phyloP scores from a whole-genome alignment of 2,329 filamentous ascomycete species.

The Monascus ruber region DNA sequence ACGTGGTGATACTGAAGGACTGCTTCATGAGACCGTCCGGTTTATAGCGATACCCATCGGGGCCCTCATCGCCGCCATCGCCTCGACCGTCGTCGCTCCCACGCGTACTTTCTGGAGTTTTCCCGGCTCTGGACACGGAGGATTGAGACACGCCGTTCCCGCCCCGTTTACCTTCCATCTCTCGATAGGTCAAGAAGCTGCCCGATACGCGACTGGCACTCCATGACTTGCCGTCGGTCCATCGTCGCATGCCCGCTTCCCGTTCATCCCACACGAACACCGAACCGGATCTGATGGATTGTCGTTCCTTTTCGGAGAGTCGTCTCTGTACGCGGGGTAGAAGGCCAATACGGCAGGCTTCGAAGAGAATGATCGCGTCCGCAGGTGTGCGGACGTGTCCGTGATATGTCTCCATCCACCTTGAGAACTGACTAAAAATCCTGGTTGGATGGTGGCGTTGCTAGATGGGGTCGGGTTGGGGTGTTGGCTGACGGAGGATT shows the following conservation, averaged over 20 bases:
- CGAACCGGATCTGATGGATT: slow-evolving; percentile 89
- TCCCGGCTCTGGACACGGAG: slow-evolving; percentile 49
- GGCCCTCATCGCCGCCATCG: slow-evolving; percentile 55
- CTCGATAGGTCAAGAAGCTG: slow-evolving; percentile 91
- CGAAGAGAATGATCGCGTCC: slow-evolving; percentile 97
- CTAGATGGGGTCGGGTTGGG: not conserved
- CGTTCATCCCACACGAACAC: slow-evolving; percentile 99
- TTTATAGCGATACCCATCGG: slow-evolving; percentile 89
- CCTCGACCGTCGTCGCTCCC: slow-evolving; percentile 74
- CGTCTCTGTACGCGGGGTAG: slow-evolving; percentile 85
- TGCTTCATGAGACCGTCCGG: slow-evolving; percentile 98
- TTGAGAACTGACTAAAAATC: slow-evolving; percentile 12
- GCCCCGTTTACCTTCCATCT: slow-evolving; percentile 97
- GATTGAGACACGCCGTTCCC: slow-evolving; percentile 55
- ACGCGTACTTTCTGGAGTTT: slow-evolving; percentile 72
- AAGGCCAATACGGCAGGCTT: slow-evolving; percentile 81
- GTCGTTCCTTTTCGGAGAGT: slow-evolving; percentile 90
- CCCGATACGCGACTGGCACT: slow-evolving; percentile 94
- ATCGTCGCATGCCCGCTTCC: slow-evolving; percentile 94
- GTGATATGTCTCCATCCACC: slow-evolving; percentile 85
- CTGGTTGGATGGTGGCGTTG: slow-evolving; percentile 5
- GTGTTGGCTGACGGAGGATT: not conserved
- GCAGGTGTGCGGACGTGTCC: slow-evolving; percentile 90
- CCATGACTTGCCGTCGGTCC: slow-evolving; percentile 99
- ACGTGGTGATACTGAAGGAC: slow-evolving; percentile 97